Base-by-base conservation (phyloP, 495 filamentous ascomycete genomes). In the Daldinia caldariorum region DNA sequence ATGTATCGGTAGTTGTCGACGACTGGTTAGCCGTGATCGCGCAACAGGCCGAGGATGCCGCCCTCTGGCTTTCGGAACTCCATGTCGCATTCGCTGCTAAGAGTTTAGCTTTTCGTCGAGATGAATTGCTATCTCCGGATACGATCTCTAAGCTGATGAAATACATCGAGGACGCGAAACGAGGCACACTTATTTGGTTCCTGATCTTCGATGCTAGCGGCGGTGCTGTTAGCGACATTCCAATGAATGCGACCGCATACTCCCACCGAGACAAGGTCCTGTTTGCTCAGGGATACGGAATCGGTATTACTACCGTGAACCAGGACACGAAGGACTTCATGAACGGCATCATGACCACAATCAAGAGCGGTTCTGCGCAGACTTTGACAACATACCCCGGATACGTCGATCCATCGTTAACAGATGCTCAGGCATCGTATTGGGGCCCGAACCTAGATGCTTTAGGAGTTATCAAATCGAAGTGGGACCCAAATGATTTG, bases 351-450 rank as follows among this genome's bases (percentile, higher is more conserved):
- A 83, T 88, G 58, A 63, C 79, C 3, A 76, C 74, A 41, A 71
- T 84, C 13, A 57, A 68, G 6, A 58, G 60, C 6, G 61, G 85
- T 18, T 72, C 75, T 0, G 20, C 74, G 0, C 74, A 78, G 4
- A 70, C 76, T 0, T 81, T 85, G 56, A 79, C 77, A 1, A 88
- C 86, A 0, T 94, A 94, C 77, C 83, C 90, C 0, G 92, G 91
- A 18, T 93, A 93, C 71, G 85, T 92, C 5, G 91, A 94, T 75
- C 87, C 89, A 1, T 78, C 75, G 4, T 67, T 91, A 61, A 35
- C 72, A 31, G 72, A 81, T 26, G 83, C 86, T 0, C 84, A 85
- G 58, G 62, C 74, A 58, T 71, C 84, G 68, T 90, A 90, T 72
- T 94, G 88, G 83, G 87, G 87, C 1, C 61, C 76, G 0, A 81